phyloP scores from a whole-genome alignment of 768 basidiomycete genomes.

The Amanita brunnescens region DNA sequence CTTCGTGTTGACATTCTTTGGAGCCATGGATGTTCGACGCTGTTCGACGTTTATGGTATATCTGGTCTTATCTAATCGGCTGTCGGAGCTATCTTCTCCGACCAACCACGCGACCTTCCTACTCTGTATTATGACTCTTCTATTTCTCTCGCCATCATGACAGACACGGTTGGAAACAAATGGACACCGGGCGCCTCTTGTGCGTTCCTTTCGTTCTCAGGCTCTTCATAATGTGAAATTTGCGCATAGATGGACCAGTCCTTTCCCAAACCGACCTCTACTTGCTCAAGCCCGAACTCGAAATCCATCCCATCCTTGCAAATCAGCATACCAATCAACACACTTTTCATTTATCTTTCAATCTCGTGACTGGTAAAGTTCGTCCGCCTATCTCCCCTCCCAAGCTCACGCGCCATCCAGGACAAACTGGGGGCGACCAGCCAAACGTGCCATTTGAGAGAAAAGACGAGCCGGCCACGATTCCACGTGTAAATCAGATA shows the following conservation, averaged over 20 bases:
- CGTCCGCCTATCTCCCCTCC: not conserved
- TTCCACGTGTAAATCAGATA: slow-evolving; percentile 55
- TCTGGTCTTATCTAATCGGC: slow-evolving; percentile 17
- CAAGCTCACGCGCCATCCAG: slow-evolving; percentile 21
- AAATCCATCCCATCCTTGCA: slow-evolving; percentile 66
- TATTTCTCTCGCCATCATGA: not conserved
- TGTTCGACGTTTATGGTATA: not conserved
- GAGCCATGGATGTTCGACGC: slow-evolving; percentile 47
- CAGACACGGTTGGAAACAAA: not conserved
- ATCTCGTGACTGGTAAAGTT: slow-evolving; percentile 52
- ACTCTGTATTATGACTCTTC: not conserved
- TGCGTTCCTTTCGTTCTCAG: not conserved
- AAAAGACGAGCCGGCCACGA: slow-evolving; percentile 59
- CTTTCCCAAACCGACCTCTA: slow-evolving; percentile 56
- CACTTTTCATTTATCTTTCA: slow-evolving; percentile 62
- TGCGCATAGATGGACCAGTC: slow-evolving; percentile 4
- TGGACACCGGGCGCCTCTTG: slow-evolving; percentile 9
- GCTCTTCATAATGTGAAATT: not conserved
- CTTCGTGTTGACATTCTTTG: slow-evolving; percentile 85
- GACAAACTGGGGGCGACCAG: slow-evolving; percentile 56
- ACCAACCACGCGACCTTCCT: not conserved
- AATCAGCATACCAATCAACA: slow-evolving; percentile 30
- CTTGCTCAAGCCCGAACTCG: slow-evolving; percentile 59
- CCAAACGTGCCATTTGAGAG: slow-evolving; percentile 38
- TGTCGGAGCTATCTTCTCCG: not conserved